These are phyloP conservation scores for baker's yeast (Saccharomyces cerevisiae) DNA, from an alignment of 805 yeast genomes.

Conservation along the genomic window DNA sequence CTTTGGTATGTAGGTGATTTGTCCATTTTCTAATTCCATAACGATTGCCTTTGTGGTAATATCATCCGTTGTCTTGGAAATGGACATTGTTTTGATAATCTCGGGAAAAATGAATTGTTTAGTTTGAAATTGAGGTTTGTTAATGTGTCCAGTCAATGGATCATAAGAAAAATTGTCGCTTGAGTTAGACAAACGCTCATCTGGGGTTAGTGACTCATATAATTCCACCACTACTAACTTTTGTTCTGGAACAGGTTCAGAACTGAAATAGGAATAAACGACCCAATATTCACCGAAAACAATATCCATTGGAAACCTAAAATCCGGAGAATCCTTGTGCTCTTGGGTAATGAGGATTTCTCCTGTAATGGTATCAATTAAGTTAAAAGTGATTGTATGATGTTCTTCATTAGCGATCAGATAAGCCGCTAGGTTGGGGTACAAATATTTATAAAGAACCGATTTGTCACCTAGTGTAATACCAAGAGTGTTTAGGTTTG, in stretches of 20 bases:
- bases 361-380: constrained; percentile 69
- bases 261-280: constrained; percentile 54
- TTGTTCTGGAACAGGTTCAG: constrained; percentile 41
- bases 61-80: constrained; percentile 55
- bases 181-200: constrained; percentile 33
- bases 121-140: constrained; percentile 41
- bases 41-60: constrained; percentile 62
- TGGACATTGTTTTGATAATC: constrained; percentile 41
- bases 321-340: constrained; percentile 37
- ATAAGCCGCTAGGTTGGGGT: constrained; percentile 57
- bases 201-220: constrained; percentile 56
- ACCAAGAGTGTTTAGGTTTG: constrained; percentile 52
- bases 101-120: constrained; percentile 61
- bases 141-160: constrained; percentile 12
- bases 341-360: constrained; percentile 40
- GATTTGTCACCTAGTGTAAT: constrained; percentile 58
- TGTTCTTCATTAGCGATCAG: constrained; percentile 34
- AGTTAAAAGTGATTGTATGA: constrained; percentile 36
- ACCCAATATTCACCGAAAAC: constrained; percentile 80
- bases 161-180: constrained; percentile 3
- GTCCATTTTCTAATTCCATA: constrained; percentile 50
- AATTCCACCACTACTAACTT: constrained; percentile 68
- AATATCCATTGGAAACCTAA: constrained; percentile 39
- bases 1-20: constrained; percentile 64
- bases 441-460: constrained; percentile 74